Evolutionary conservation across 805 yeast genomes (phyloP).

Genomic region (Candida maltosa): DNA sequence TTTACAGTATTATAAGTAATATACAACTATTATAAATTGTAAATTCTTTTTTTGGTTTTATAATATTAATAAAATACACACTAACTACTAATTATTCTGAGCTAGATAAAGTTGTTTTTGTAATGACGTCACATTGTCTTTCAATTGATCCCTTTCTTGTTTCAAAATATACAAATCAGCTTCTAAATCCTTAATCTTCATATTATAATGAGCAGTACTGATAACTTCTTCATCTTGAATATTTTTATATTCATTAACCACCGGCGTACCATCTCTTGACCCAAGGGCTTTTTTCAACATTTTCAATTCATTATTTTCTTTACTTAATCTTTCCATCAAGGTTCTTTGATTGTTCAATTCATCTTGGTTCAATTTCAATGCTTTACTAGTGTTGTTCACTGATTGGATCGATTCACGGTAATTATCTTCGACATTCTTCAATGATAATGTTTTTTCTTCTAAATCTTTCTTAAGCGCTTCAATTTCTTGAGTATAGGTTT

Average conservation of each 20-base stretch:
- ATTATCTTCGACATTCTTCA: conserved; percentile 52
- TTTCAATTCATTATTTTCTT: conserved; percentile 68
- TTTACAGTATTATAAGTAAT: not conserved
- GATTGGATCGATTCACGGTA: conserved; percentile 71
- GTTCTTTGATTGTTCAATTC: conserved; percentile 65
- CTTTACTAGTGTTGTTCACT: conserved; percentile 70
- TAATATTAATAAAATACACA: too few species aligned
- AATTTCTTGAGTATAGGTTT: conserved; percentile 32
- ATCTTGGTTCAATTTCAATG: conserved; percentile 68
- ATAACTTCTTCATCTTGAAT: conserved; percentile 28
- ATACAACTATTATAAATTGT: not conserved
- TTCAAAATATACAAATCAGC: conserved; percentile 78
- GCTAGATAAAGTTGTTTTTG: conserved; percentile 51
- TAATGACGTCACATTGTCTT: conserved; percentile 53
- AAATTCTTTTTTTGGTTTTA: not conserved
- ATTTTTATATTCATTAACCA: conserved; percentile 19
- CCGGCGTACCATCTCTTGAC: conserved; percentile 26
- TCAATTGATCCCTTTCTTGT: conserved; percentile 80
- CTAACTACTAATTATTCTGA: conserved; percentile 8
- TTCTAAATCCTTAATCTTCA: conserved; percentile 76
- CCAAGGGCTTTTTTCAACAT: conserved; percentile 42
- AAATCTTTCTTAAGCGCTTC: conserved; percentile 27
- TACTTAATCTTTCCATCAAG: conserved; percentile 49
- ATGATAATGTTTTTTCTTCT: conserved; percentile 22
- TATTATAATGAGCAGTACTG: conserved; percentile 56